These are phyloP conservation scores for Polygonum maritimum DNA, from an alignment of 148 eudicot genomes.

Conservation along the genomic window DNA sequence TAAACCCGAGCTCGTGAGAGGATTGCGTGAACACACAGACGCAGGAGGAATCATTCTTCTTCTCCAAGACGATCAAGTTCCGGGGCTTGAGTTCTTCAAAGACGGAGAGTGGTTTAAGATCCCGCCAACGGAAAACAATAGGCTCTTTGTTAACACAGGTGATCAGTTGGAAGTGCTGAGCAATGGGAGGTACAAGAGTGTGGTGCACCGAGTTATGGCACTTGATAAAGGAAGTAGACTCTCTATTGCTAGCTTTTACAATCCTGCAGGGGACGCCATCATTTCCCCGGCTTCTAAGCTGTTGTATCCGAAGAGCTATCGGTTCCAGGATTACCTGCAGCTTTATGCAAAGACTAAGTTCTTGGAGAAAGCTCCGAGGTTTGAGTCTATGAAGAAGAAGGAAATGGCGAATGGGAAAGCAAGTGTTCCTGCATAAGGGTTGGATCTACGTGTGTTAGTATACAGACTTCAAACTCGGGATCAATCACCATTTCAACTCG, in stretches of 20 bases:
- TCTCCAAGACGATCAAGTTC: slow-evolving; percentile 77
- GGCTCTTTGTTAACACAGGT: slow-evolving; percentile 65
- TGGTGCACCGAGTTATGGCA: slow-evolving; percentile 63
- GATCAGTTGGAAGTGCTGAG: slow-evolving; percentile 74
- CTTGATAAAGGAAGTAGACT: slow-evolving; percentile 55
- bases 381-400: slow-evolving; percentile 50
- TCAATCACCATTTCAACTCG: too few relatives aligned
- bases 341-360: slow-evolving; percentile 59
- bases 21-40: slow-evolving; percentile 83
- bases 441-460: too few relatives aligned
- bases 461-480: too few relatives aligned
- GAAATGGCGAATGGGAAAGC: slow-evolving; percentile 16
- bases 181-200: slow-evolving; percentile 68
- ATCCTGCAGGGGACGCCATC: slow-evolving; percentile 65
- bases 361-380: slow-evolving; percentile 49
- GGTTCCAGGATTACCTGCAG: slow-evolving; percentile 59
- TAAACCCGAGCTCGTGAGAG: slow-evolving; percentile 59
- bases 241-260: slow-evolving; percentile 81
- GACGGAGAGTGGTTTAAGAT: slow-evolving; percentile 70
- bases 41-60: slow-evolving; percentile 85
- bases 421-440: background rate
- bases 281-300: slow-evolving; percentile 51
- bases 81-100: slow-evolving; percentile 73
- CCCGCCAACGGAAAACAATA: slow-evolving; percentile 69
- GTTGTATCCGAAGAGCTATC: slow-evolving; percentile 37